Conservation (phyloP, 2,329 filamentous ascomycete genomes). For the Tolypocladium cylindrosporum region DNA sequence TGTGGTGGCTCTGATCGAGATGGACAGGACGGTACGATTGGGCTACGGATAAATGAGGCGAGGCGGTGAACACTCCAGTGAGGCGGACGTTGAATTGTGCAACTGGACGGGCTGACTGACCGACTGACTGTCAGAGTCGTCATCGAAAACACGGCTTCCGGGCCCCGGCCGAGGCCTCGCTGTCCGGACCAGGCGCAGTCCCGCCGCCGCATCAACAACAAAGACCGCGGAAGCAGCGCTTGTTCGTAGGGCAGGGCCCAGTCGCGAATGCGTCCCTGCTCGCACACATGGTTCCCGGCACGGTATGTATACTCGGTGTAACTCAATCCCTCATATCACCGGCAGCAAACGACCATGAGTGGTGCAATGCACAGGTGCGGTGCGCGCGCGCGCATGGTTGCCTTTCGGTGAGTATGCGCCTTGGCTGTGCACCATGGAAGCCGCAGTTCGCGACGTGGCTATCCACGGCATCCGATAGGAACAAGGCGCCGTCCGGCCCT, state of each 20-base stretch:
- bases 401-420: neutral
- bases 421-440: slow-evolving; percentile 1
- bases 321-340: neutral
- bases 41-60: neutral
- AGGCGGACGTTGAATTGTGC: slow-evolving; percentile 1
- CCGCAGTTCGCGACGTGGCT: neutral
- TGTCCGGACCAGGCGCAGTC: neutral
- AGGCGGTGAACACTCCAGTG: slow-evolving; percentile 3
- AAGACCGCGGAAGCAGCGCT: neutral
- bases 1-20: neutral
- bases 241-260: too few relatives aligned
- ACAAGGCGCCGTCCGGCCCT: neutral
- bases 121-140: neutral
- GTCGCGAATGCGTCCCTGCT: neutral
- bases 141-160: neutral
- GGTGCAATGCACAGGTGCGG: neutral
- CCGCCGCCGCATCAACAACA: neutral
- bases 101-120: neutral
- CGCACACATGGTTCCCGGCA: neutral
- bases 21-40: neutral
- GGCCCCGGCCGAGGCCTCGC: neutral
- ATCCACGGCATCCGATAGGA: slow-evolving; percentile 2
- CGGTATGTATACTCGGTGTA: neutral
- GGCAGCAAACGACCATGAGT: neutral
- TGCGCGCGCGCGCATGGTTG: neutral